Conservation (phyloP, 1,284 basidiomycete species). For the Cutaneotrichosporon spelunceum region DNA sequence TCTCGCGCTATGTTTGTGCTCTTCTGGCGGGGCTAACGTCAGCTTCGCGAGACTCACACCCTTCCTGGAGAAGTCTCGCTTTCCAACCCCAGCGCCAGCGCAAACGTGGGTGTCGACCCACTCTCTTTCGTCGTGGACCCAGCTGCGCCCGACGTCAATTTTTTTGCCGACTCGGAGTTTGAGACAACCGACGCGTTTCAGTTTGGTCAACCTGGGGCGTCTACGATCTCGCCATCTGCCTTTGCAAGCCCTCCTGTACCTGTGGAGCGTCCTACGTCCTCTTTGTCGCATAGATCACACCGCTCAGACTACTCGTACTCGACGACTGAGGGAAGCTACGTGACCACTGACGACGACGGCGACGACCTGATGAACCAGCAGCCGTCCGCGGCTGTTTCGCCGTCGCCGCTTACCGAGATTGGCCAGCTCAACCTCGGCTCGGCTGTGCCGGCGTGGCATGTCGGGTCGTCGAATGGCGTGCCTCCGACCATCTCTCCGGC, state of each 20-base stretch:
- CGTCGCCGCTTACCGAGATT: constrained; percentile 17
- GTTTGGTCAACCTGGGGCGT: background rate
- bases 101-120: constrained; percentile 18
- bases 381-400: constrained; percentile 8
- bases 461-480: background rate
- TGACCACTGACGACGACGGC: constrained; percentile 22
- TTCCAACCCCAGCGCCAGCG: background rate
- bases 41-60: constrained; percentile 7
- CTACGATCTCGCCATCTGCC: background rate
- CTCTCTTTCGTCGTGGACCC: constrained; percentile 20
- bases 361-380: constrained; percentile 13
- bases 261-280: constrained; percentile 15
- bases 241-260: background rate
- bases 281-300: constrained; percentile 13
- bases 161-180: constrained; percentile 9
- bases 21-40: background rate
- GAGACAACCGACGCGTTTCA: constrained; percentile 1
- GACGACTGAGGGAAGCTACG: constrained; percentile 8
- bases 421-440: constrained; percentile 16
- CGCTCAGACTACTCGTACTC: constrained; percentile 11
- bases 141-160: constrained; percentile 5
- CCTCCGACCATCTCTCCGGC: constrained; percentile 17
- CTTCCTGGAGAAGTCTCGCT: background rate
- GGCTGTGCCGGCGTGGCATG: background rate
- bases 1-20: constrained; percentile 14